Percentiles rank a stretch among this genome's conserved stretches.
These are phyloP conservation scores for Cornus florida DNA, from an alignment of 148 eudicot species.

Conservation along the genomic window DNA sequence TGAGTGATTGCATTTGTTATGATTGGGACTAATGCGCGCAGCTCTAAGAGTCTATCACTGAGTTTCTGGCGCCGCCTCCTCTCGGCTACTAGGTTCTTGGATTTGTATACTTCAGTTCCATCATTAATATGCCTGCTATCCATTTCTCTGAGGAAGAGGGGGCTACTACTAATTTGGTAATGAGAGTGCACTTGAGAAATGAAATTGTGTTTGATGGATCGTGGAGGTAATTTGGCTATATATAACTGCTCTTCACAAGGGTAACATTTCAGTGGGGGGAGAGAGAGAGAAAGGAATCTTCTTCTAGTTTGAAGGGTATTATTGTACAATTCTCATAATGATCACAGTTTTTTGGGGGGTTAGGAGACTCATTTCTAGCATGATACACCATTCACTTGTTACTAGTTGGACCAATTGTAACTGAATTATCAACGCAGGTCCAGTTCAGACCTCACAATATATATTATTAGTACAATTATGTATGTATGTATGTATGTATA, in stretches of 20 bases:
- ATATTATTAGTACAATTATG: no score
- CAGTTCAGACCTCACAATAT: no score
- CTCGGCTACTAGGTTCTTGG: slow-evolving; percentile 80
- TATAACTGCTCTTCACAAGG: slow-evolving; percentile 28
- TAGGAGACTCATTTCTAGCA: slow-evolving; percentile 30
- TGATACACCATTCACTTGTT: slow-evolving; percentile 10
- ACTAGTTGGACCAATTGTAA: not conserved
- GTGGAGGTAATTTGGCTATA: slow-evolving; percentile 10
- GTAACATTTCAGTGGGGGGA: slow-evolving; percentile 5
- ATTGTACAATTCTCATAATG: slow-evolving; percentile 13
- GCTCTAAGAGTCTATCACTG: slow-evolving; percentile 57
- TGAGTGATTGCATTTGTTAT: slow-evolving; percentile 73
- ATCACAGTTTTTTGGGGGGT: slow-evolving; percentile 27
- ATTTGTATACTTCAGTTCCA: slow-evolving; percentile 39
- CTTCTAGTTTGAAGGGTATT: slow-evolving; percentile 40
- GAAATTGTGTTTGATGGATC: not conserved
- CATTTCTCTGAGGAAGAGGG: not conserved
- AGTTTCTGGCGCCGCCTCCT: slow-evolving; percentile 72
- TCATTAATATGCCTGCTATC: slow-evolving; percentile 10
- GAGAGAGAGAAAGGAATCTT: slow-evolving; percentile 19
- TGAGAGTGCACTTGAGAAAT: not conserved
- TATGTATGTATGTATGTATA: no score
- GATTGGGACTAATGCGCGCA: slow-evolving; percentile 75
- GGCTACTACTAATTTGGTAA: no score
- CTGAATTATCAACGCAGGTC: not conserved